These are phyloP conservation scores for Penicillium sp. DNA, from an alignment of 2,329 filamentous ascomycete genomes.

Conservation along the genomic window DNA sequence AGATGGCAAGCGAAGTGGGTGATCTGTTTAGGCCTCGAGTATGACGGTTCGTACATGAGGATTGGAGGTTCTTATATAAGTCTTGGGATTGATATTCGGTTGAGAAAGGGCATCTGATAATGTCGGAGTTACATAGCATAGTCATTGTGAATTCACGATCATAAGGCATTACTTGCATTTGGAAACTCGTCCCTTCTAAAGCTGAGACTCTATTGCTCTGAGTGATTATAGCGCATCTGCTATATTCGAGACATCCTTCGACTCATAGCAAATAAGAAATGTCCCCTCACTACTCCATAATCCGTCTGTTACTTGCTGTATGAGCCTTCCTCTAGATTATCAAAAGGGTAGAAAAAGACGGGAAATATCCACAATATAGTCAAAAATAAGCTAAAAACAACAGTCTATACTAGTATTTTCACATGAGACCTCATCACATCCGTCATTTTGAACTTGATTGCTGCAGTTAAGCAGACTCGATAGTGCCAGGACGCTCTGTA, in stretches of 20 bases:
- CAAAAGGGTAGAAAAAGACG: background rate
- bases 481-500: constrained; percentile 39
- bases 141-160: background rate
- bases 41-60: background rate
- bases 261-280: too few species aligned
- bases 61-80: background rate
- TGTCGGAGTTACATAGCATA: constrained; percentile 2
- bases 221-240: background rate
- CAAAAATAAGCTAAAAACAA: constrained; percentile 20
- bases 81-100: background rate
- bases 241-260: too few species aligned
- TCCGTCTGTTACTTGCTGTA: background rate
- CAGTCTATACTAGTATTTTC: constrained; percentile 20
- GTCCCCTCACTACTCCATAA: background rate
- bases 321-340: background rate
- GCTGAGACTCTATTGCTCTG: background rate
- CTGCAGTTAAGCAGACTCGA: constrained; percentile 29
- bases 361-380: constrained; percentile 6
- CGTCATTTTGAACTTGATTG: constrained; percentile 3
- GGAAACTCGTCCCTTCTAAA: background rate
- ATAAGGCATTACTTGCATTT: background rate
- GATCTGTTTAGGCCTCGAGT: background rate
- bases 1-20: constrained; percentile 13
- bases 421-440: constrained; percentile 12
- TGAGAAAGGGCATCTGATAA: constrained; percentile 2